Base-by-base conservation (phyloP, 2,329 filamentous ascomycete species). In the Rhynchosporium agropyri region DNA sequence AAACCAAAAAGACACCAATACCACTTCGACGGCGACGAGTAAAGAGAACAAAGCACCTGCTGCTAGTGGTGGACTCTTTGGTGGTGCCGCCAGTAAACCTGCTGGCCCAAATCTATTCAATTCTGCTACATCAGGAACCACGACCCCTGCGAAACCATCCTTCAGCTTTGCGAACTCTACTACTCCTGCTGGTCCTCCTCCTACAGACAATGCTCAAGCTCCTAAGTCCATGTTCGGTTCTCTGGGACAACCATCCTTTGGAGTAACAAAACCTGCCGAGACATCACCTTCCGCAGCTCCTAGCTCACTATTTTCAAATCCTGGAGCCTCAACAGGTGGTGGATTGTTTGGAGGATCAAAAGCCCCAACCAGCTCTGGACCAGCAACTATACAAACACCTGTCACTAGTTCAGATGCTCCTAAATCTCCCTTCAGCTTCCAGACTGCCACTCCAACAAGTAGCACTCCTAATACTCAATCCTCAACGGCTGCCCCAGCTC, bases 111-210 rank as follows among this genome's bases (percentile, higher is more conserved):
- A 63, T 28, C 45, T 69, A 5, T 71, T 72, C 59, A 70, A 65
- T n/a, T 48, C 67, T 49, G 62, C 72, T 42, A 65, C 68, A 53
- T 45, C 69, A 36, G 70, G 69, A 28, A 69, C 69, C 49, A 71
- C 68, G 4, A 73, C 72, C 58, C 72, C 71, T 58, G 69, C 68
- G 9, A 66, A 66, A 46, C 59, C 65, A 54, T 51, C 66, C 15
- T 65, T 63, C 40, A 67, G 65, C 46, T 64, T 58, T 40, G 67
- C 67, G 26, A 64, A 48, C n/a, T 73, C 71, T 26, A 74, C 71
- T 26, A 75, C 73, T n/a, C 73, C 73, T 40, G 72, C 72, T 49
- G 73, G 73, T 20, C 71, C 70, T 48, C 72, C 72, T 45, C 73
- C 73, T 45, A 62, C 69, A 60, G 69, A 67, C 49, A 67, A 63